phyloP scores from a whole-genome alignment of 208 protist genomes.

The Hexamita inflata region DNA sequence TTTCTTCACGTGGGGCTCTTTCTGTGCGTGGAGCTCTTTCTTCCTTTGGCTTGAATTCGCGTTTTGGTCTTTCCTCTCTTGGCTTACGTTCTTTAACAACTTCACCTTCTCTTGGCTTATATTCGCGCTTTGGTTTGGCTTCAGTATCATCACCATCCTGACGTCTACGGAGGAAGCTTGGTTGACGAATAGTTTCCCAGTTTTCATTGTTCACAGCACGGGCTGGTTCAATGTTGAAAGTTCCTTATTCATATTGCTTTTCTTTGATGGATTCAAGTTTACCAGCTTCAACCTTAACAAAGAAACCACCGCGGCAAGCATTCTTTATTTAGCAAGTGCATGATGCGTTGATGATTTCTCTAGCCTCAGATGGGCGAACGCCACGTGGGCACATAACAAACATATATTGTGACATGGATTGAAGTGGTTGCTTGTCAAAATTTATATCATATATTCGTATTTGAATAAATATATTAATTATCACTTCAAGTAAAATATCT shows the following conservation, averaged over 20 bases:
- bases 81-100: no score
- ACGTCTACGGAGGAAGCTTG: background rate
- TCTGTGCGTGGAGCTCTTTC: background rate
- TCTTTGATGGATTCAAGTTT: background rate
- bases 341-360: background rate
- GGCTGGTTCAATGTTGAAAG: background rate
- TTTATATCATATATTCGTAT: no score
- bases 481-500: no score
- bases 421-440: no score
- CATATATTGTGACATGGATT: no score
- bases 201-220: background rate
- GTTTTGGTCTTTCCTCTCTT: background rate
- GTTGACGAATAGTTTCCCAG: background rate
- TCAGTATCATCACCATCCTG: no score
- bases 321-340: background rate
- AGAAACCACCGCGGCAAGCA: background rate
- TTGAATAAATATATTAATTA: no score
- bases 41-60: background rate
- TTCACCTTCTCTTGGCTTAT: no score
- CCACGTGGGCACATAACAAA: no score
- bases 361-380: background rate
- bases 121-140: no score
- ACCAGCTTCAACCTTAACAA: background rate
- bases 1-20: background rate
- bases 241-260: background rate